phyloP scores from a whole-genome alignment of 163 green algal species.

The Scenedesmus sp. region DNA sequence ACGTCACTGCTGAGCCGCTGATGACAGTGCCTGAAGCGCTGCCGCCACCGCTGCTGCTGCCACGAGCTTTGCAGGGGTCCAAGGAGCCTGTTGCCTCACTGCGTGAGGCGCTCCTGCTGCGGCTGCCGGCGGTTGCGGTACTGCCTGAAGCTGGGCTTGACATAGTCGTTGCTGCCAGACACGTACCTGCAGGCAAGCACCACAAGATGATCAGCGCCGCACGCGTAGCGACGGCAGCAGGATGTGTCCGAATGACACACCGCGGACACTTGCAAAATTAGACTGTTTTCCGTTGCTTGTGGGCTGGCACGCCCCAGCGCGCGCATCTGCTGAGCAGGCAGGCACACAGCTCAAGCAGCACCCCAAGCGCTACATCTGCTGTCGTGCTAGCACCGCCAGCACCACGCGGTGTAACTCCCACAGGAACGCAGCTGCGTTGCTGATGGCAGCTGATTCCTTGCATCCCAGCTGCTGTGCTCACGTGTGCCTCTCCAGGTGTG shows the following conservation, averaged over 20 bases:
- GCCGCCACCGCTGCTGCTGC: neutral
- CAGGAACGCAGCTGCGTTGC: too few species aligned
- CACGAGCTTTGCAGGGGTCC: neutral
- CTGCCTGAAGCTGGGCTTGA: constrained; percentile 28
- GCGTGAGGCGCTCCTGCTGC: constrained; percentile 3
- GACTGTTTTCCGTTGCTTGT: too few species aligned
- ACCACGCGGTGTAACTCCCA: too few species aligned
- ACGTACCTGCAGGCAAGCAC: constrained; percentile 37
- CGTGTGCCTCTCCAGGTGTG: constrained; percentile 44
- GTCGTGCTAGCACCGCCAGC: too few species aligned
- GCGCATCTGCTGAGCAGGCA: too few species aligned
- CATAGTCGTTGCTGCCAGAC: constrained; percentile 30
- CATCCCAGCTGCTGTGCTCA: neutral
- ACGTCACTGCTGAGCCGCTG: neutral
- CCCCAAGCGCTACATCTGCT: too few species aligned
- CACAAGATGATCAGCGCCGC: too few species aligned
- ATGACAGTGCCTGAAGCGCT: neutral
- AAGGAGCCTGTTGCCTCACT: neutral
- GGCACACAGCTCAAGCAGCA: too few species aligned
- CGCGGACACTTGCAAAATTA: too few species aligned
- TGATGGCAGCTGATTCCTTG: too few species aligned
- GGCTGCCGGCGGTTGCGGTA: constrained; percentile 34
- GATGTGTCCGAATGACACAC: neutral
- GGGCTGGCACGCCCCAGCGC: too few species aligned
- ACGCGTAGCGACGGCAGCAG: too few species aligned